phyloP scores from a whole-genome alignment of 345 rosid genomes.

The Psidium friedrichsthalianum region DNA sequence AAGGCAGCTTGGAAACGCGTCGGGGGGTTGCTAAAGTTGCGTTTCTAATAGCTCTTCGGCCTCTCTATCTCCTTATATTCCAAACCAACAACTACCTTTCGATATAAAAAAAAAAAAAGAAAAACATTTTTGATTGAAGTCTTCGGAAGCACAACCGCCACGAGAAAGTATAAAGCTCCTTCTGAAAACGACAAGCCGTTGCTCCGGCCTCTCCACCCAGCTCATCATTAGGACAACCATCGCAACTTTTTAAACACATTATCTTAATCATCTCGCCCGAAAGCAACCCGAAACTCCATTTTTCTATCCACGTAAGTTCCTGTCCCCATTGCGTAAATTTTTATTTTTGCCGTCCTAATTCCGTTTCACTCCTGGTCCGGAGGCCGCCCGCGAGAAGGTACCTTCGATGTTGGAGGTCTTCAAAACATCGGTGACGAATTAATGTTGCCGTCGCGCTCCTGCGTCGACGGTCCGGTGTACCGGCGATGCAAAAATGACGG shows the following conservation, averaged over 20 bases:
- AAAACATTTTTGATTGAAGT: no score
- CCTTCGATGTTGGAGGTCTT: not conserved
- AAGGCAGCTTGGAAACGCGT: not conserved
- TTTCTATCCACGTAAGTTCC: not conserved
- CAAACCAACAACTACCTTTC: not conserved
- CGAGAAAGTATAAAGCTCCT: not conserved
- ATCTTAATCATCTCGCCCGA: not conserved
- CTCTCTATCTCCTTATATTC: not conserved
- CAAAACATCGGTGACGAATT: not conserved
- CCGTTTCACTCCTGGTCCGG: not conserved
- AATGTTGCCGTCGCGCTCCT: not conserved
- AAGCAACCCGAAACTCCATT: not conserved
- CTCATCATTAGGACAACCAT: not conserved
- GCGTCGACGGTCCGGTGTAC: not conserved
- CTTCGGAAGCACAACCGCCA: not conserved
- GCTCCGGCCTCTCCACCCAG: not conserved
- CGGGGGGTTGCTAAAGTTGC: not conserved
- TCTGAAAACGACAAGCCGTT: not conserved
- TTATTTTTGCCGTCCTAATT: not conserved
- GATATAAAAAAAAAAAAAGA: no score
- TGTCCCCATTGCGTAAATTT: not conserved
- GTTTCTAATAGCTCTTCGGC: not conserved
- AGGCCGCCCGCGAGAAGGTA: not conserved
- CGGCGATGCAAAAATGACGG: not conserved
- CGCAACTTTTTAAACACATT: not conserved